These are phyloP conservation scores for Colletotrichum falcatum DNA, from an alignment of 2,329 filamentous ascomycete species.

Conservation along the genomic window DNA sequence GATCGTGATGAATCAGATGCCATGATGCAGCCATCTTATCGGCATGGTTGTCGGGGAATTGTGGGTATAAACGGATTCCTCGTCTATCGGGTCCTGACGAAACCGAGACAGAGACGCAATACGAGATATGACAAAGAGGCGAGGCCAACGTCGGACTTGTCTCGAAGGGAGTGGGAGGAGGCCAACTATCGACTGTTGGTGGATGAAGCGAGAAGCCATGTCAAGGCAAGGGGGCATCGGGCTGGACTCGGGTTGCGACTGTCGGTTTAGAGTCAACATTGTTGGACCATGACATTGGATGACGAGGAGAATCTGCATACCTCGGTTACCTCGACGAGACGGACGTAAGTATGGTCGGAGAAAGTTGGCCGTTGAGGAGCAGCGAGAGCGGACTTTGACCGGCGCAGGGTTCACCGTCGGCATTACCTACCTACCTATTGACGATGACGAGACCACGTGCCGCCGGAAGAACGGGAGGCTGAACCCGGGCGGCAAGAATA, in stretches of 20 bases:
- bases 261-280: neutral
- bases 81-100: neutral
- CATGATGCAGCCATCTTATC: neutral
- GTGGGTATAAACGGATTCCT: neutral
- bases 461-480: constrained; percentile 20
- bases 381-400: neutral
- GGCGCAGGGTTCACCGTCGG: constrained; percentile 22
- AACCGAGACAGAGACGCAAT: neutral
- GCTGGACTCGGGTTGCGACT: neutral
- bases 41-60: neutral
- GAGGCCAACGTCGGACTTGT: neutral
- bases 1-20: neutral
- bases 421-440: too few relatives aligned
- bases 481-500: neutral
- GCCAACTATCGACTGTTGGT: neutral
- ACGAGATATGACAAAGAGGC: constrained; percentile 15
- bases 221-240: neutral
- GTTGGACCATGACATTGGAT: neutral
- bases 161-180: neutral
- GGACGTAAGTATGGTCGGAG: constrained; percentile 19
- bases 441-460: constrained; percentile 22
- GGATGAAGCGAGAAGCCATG: neutral
- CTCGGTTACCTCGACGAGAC: neutral
- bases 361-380: neutral
- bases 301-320: neutral